phyloP scores from a whole-genome alignment of 1,139 yeast species.

The Protomyces pachydermus region DNA sequence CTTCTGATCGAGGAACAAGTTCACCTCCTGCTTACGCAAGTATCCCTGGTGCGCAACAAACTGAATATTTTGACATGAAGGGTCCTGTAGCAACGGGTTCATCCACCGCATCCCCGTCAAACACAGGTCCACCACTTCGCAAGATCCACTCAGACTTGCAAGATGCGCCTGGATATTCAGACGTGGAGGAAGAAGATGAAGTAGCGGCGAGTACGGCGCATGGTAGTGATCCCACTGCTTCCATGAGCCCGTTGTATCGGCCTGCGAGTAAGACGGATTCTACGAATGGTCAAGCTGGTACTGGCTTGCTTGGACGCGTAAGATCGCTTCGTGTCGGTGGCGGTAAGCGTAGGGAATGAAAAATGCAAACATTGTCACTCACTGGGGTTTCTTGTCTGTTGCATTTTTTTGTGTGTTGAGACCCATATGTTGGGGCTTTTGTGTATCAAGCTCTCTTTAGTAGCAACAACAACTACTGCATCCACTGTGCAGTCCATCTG shows the following conservation, averaged over 20 bases:
- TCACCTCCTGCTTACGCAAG: neutral
- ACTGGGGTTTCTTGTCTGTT: neutral
- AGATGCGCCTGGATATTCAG: neutral
- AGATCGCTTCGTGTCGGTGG: conserved; percentile 21
- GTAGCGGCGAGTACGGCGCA: neutral
- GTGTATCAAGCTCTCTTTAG: too few species aligned
- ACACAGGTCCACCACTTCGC: neutral
- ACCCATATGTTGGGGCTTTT: too few species aligned
- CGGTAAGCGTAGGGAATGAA: conserved; percentile 4
- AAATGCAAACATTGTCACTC: neutral
- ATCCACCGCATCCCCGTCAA: neutral
- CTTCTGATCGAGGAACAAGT: neutral
- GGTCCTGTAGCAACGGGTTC: neutral
- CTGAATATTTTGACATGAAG: neutral
- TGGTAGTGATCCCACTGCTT: neutral
- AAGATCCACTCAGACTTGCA: neutral
- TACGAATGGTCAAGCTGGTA: neutral
- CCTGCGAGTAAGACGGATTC: conserved; percentile 2
- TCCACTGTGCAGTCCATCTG: too few species aligned
- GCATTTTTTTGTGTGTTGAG: too few species aligned
- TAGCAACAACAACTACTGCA: too few species aligned
- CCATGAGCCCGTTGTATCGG: conserved; percentile 17
- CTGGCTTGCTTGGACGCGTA: conserved; percentile 12
- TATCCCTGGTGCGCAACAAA: neutral
- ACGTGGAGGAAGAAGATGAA: neutral